A percentile compares a stretch with the other conserved stretches of the same genome.
Conservation (phyloP, 805 yeast species). For the Suhomyces pyralidae region DNA sequence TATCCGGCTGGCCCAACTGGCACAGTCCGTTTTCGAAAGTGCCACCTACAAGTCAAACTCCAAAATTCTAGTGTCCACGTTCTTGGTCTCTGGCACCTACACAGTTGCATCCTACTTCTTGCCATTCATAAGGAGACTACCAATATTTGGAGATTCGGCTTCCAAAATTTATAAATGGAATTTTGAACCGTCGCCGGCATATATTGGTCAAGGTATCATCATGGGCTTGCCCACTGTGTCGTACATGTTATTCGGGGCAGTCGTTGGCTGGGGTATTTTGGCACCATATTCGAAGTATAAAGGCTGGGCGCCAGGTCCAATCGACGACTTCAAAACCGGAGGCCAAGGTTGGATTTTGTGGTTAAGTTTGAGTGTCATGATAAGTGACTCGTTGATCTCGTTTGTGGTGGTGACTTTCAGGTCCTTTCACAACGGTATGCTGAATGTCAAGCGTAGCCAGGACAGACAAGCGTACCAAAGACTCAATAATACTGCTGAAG, state of each 20-base stretch:
- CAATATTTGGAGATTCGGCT: conserved; percentile 67
- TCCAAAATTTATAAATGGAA: conserved; percentile 75
- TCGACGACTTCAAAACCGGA: conserved; percentile 91
- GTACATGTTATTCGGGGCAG: conserved; percentile 85
- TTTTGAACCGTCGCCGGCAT: conserved; percentile 95
- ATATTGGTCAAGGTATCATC: conserved; percentile 94
- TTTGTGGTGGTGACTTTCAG: conserved; percentile 59
- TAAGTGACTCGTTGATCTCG: conserved; percentile 83
- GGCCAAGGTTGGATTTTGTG: conserved; percentile 98
- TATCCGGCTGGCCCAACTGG: neutral
- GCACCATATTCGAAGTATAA: conserved; percentile 69
- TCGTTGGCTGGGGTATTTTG: conserved; percentile 90
- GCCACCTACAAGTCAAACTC: conserved; percentile 53
- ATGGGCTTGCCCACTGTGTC: conserved; percentile 93
- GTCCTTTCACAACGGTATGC: conserved; percentile 27
- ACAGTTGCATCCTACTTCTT: conserved; percentile 70
- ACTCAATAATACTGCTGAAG: neutral
- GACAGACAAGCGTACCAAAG: neutral
- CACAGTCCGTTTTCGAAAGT: neutral
- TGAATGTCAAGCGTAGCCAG: neutral
- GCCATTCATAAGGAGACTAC: conserved; percentile 66
- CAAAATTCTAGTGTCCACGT: conserved; percentile 56
- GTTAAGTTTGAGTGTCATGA: conserved; percentile 91
- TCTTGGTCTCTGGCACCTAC: conserved; percentile 65
- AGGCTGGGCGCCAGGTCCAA: conserved; percentile 88